A percentile compares a stretch with the other conserved stretches of the same genome.
Evolutionary conservation across 108 stramenopile species (phyloP).

Genomic region (Fistulifera solaris): DNA sequence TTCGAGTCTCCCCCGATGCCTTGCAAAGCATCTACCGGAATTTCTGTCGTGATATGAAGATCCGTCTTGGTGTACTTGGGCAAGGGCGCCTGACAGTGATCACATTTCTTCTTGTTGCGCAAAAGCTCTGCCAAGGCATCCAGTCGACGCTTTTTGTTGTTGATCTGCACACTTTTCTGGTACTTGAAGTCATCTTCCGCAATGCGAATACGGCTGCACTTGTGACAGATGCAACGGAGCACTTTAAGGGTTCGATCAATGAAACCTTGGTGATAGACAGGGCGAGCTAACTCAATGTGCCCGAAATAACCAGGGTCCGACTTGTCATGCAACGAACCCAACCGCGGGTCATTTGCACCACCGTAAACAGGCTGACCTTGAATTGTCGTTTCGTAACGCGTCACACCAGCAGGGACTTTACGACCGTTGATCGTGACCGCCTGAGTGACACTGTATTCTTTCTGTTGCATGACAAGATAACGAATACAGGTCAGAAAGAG

Average conservation of each 20-base stretch:
- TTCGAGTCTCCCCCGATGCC: conserved; percentile 83
- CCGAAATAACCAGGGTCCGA: conserved; percentile 98
- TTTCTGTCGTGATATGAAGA: conserved; percentile 81
- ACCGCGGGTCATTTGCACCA: conserved; percentile 94
- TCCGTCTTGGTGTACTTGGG: conserved; percentile 82
- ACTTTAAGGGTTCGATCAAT: conserved; percentile 81
- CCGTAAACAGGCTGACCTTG: conserved; percentile 94
- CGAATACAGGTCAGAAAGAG: too few species aligned
- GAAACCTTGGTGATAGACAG: conserved; percentile 97
- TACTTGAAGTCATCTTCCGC: conserved; percentile 79
- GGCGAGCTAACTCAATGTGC: conserved; percentile 92
- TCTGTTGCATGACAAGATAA: too few species aligned
- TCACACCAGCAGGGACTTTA: conserved; percentile 88
- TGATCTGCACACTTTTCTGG: conserved; percentile 40
- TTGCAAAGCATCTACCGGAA: conserved; percentile 53
- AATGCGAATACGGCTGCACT: conserved; percentile 80
- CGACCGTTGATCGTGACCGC: conserved; percentile 84
- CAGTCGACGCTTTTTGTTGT: conserved; percentile 62
- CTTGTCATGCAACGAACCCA: conserved; percentile 85
- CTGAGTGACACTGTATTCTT: conserved; percentile 91
- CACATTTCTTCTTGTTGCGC: conserved; percentile 82
- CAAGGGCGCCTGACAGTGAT: conserved; percentile 80
- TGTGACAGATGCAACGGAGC: conserved; percentile 92
- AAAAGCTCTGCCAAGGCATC: conserved; percentile 78
- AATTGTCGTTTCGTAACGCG: conserved; percentile 81